These are phyloP conservation scores for Hypsizygus ulmarius DNA, from an alignment of 1,284 basidiomycete genomes.

Conservation along the genomic window DNA sequence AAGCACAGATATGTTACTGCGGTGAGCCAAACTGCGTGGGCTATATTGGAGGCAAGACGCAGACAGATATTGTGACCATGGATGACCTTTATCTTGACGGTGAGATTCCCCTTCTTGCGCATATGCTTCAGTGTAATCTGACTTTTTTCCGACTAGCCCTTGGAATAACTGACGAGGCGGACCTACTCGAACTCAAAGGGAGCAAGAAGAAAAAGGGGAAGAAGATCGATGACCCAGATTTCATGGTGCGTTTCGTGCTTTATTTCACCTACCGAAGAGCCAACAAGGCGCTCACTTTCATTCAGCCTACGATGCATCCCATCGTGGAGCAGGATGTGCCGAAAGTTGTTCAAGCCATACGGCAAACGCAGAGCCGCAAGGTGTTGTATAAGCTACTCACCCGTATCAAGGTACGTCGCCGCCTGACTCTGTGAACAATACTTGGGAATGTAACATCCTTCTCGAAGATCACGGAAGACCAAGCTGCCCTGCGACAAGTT, in stretches of 20 bases:
- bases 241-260: slow-evolving; percentile 66
- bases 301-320: slow-evolving; percentile 69
- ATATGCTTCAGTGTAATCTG: slow-evolving; percentile 1
- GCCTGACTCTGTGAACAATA: neutral
- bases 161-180: slow-evolving; percentile 91
- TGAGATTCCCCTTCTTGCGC: slow-evolving; percentile 33
- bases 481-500: slow-evolving; percentile 76
- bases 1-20: slow-evolving; percentile 94
- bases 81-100: slow-evolving; percentile 95
- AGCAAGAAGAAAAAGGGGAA: slow-evolving; percentile 88
- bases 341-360: slow-evolving; percentile 88
- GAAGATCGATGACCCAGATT: slow-evolving; percentile 91
- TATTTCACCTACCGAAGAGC: no score
- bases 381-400: slow-evolving; percentile 84
- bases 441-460: neutral
- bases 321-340: slow-evolving; percentile 80
- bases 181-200: slow-evolving; percentile 78
- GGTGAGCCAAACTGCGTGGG: slow-evolving; percentile 97
- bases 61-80: slow-evolving; percentile 93
- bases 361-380: slow-evolving; percentile 84
- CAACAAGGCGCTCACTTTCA: slow-evolving; percentile 9
- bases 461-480: slow-evolving; percentile 79
- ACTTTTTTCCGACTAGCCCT: slow-evolving; percentile 59
- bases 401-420: slow-evolving; percentile 70
- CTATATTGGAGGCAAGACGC: slow-evolving; percentile 96